Percentiles rank a stretch among this genome's conserved stretches.
These are phyloP conservation scores for Bipolaris zeicola DNA, from an alignment of 2,329 filamentous ascomycete species.

Conservation along the genomic window DNA sequence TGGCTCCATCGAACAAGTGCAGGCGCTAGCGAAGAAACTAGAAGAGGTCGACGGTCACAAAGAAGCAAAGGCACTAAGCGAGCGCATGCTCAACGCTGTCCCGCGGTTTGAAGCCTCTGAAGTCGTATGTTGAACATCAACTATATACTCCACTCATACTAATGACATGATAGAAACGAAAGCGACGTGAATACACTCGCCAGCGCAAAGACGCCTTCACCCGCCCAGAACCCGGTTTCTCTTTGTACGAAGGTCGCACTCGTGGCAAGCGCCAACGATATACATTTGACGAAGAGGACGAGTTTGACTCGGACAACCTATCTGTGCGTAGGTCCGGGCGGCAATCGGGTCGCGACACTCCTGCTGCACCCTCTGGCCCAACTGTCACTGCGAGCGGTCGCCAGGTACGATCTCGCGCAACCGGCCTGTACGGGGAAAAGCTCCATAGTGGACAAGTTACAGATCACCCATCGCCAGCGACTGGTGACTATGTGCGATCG, in stretches of 20 bases:
- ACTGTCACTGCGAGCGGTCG: slow-evolving; percentile 83
- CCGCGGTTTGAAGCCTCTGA: slow-evolving; percentile 92
- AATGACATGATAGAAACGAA: slow-evolving; percentile 72
- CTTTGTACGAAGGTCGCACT: slow-evolving; percentile 93
- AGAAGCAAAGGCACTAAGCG: slow-evolving; percentile 76
- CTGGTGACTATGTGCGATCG: slow-evolving; percentile 51
- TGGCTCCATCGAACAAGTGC: slow-evolving; percentile 85
- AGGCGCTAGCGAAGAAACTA: slow-evolving; percentile 75
- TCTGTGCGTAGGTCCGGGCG: slow-evolving; percentile 69
- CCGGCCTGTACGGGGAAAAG: slow-evolving; percentile 67
- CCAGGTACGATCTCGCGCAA: slow-evolving; percentile 71
- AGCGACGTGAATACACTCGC: slow-evolving; percentile 87
- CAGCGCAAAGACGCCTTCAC: slow-evolving; percentile 85
- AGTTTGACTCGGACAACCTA: slow-evolving; percentile 69
- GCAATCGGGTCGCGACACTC: slow-evolving; percentile 74
- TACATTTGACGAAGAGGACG: slow-evolving; percentile 91
- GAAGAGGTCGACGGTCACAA: slow-evolving; percentile 77
- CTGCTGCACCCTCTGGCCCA: slow-evolving; percentile 69
- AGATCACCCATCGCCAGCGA: slow-evolving; percentile 50
- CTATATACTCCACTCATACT: slow-evolving; percentile 9
- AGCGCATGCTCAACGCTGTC: slow-evolving; percentile 78
- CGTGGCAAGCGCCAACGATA: slow-evolving; percentile 96
- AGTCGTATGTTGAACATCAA: slow-evolving; percentile 62
- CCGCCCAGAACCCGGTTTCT: slow-evolving; percentile 86
- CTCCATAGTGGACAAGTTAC: slow-evolving; percentile 61